Evolutionary conservation across 208 protist species (phyloP).

Genomic region (Paratrypanosoma confusum): DNA sequence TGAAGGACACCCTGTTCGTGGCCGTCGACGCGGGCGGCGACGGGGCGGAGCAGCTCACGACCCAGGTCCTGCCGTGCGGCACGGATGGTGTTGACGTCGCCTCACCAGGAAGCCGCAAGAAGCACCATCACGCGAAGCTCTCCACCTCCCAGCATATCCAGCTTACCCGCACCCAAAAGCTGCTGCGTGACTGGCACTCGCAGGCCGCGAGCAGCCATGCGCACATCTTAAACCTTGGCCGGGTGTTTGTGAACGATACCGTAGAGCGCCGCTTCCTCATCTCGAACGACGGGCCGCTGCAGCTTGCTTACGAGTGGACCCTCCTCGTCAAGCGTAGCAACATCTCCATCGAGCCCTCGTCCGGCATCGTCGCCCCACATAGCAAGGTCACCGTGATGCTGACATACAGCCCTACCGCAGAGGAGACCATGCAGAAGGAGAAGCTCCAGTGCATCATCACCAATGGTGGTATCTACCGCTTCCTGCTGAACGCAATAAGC

Average conservation of each 20-base stretch:
- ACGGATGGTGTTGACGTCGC: no score
- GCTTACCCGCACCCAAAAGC: no score
- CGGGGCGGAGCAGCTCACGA: no score
- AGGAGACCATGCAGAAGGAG: slow-evolving; percentile 61
- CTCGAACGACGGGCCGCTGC: slow-evolving; percentile 83
- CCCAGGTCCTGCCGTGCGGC: slow-evolving; percentile 3
- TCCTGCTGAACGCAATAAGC: slow-evolving; percentile 66
- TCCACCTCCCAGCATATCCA: no score
- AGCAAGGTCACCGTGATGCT: slow-evolving; percentile 57
- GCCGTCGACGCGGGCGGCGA: slow-evolving; percentile 41
- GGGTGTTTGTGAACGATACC: slow-evolving; percentile 88
- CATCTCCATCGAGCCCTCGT: slow-evolving; percentile 35
- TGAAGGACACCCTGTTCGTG: slow-evolving; percentile 82
- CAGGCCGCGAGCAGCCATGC: no score
- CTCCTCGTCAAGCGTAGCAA: slow-evolving; percentile 28
- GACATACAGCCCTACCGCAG: slow-evolving; percentile 65
- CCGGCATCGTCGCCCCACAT: slow-evolving; percentile 58
- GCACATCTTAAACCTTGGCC: slow-evolving; percentile 75
- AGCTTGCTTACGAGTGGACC: slow-evolving; percentile 77
- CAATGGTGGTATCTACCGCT: slow-evolving; percentile 73
- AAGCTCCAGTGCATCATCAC: slow-evolving; percentile 68
- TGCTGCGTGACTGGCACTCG: no score
- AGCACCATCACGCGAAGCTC: no score
- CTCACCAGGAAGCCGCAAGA: no score
- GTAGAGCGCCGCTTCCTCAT: slow-evolving; percentile 65